A percentile compares a stretch with the other conserved stretches of the same genome.
Conservation (phyloP, 169 alveolate genomes). For the Plasmodium ovale region DNA sequence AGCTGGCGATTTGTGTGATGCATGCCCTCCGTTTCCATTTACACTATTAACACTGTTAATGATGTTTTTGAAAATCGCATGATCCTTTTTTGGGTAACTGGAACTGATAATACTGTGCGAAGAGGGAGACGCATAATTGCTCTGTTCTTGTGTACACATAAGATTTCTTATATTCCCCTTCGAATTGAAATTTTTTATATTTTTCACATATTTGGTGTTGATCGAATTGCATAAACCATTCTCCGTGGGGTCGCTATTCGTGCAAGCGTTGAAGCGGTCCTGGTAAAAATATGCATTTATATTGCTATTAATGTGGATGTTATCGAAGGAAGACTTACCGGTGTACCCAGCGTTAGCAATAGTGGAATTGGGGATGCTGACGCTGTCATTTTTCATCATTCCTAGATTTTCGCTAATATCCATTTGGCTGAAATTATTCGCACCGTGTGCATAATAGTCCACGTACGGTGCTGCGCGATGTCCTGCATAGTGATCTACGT, state of each 20-base stretch:
- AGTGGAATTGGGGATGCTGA: neutral
- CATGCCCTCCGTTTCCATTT: neutral
- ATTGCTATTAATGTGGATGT: conserved; percentile 7
- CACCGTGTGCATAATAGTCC: conserved; percentile 2
- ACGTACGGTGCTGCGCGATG: no score
- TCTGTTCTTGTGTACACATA: conserved; percentile 7
- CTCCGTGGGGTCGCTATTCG: neutral
- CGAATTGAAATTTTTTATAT: conserved; percentile 25
- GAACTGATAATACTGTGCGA: neutral
- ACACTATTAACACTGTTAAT: neutral
- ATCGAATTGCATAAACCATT: neutral
- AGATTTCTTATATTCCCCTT: conserved; percentile 4
- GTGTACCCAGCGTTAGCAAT: neutral
- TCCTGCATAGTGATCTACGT: no score
- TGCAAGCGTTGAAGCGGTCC: neutral
- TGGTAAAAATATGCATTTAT: neutral
- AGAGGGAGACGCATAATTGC: neutral
- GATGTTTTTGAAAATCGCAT: no score
- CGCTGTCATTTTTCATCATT: no score
- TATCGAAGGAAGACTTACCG: neutral
- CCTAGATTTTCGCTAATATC: neutral
- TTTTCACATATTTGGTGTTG: conserved; percentile 5
- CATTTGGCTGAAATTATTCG: neutral
- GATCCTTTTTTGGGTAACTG: neutral
- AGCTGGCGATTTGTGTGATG: neutral